Base-by-base conservation (phyloP, 2,329 filamentous ascomycete species). In the Penicillium sp. region DNA sequence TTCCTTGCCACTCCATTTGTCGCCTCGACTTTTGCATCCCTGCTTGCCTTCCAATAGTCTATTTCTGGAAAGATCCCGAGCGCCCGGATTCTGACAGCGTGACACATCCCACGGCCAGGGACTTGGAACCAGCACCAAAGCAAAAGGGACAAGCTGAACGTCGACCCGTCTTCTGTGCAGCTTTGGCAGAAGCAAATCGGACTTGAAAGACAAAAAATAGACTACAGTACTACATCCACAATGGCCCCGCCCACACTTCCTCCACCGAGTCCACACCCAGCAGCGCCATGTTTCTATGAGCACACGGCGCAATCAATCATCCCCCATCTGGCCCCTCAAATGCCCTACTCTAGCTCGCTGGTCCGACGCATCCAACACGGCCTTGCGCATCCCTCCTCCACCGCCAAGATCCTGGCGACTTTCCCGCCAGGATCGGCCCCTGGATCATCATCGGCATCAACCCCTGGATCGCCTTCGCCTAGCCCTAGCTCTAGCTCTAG, bases 291-390 rank as follows among this genome's bases (percentile, higher is more conserved):
- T 43, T 63, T 67, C 60, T 63, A 69, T 43, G 58, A 64, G 51
- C 67, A 69, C 28, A 58, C 64, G 59, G 57, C 55, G 31, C 20
- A 49, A 43, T 59, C 47, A 35, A 62, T 69, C 56, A 47, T 76
- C 4, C 63, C 73, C 8, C 57, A 63, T 42, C 72, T 80, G 4
- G 61, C 67, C n/a, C 34, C 66, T 5, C 69, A 76, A 43, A 65
- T 80, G 7, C 78, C 78, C 1, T 68, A 74, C 56, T 76, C 76
- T 2, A 64, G 76, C 4, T 70, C 76, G 1, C 57, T 79, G 0
- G 60, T 75, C 20, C 72, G 77, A 8, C 70, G 77, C 37, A 73
- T 80, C 55, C 77, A 80, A 60, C 74, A 77, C 59, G 67, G 72
- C 37, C 31, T 70, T 51, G 60, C 67, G 1, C 69, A 74, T 61